phyloP scores from a whole-genome alignment of 495 filamentous ascomycete species.

The Penicillium arizonense region DNA sequence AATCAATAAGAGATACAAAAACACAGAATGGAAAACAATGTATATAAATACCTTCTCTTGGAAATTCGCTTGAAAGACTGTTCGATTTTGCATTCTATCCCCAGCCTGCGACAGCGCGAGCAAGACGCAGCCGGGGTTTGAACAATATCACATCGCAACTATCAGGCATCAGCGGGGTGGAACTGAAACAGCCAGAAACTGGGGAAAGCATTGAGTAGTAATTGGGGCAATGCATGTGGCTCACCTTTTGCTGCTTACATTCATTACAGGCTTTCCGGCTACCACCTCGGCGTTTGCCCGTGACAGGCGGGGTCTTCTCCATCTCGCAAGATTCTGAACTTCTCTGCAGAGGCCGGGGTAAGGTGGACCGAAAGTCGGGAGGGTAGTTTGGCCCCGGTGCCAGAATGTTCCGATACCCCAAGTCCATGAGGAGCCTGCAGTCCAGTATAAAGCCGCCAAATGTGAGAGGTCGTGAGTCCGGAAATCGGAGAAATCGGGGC shows the following conservation, averaged over 20 bases:
- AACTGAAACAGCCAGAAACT: not conserved
- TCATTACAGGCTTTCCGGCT: slow-evolving; percentile 50
- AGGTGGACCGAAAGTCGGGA: slow-evolving; percentile 44
- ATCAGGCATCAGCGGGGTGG: slow-evolving; percentile 9
- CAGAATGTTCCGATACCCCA: slow-evolving; percentile 41
- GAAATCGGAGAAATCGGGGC: slow-evolving; percentile 44
- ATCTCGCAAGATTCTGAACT: slow-evolving; percentile 37
- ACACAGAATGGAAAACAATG: not conserved
- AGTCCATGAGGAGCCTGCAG: slow-evolving; percentile 38
- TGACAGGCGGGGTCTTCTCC: slow-evolving; percentile 45
- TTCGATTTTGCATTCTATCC: slow-evolving; percentile 50
- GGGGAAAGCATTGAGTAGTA: not conserved
- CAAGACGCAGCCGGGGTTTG: slow-evolving; percentile 44
- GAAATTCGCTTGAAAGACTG: slow-evolving; percentile 49
- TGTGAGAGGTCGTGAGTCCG: slow-evolving; percentile 26
- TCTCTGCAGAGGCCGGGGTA: slow-evolving; percentile 37
- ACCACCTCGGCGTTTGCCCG: slow-evolving; percentile 47
- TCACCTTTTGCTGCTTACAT: slow-evolving; percentile 52
- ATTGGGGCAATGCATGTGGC: slow-evolving; percentile 14
- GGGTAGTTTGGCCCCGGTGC: slow-evolving; percentile 32
- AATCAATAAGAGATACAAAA: slow-evolving; percentile 7
- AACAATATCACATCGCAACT: slow-evolving; percentile 51
- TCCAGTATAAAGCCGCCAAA: slow-evolving; percentile 37
- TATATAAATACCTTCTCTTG: slow-evolving; percentile 37
- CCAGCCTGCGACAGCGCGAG: slow-evolving; percentile 46